Evolutionary conservation across 2,329 filamentous ascomycete genomes (phyloP), one percentile per base, ranked within the genome.

Genomic region (Alternaria panax): DNA sequence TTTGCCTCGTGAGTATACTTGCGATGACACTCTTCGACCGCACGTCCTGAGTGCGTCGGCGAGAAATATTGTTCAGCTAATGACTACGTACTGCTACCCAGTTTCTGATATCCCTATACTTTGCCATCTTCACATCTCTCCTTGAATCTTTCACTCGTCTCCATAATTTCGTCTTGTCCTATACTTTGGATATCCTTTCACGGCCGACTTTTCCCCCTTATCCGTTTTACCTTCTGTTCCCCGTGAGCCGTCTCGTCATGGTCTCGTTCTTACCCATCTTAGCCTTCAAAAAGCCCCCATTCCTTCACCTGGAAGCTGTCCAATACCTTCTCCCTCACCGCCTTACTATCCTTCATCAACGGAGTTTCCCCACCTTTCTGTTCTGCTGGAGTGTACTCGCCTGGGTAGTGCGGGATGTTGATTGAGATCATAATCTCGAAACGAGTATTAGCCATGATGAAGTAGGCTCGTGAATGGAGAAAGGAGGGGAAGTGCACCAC

Each of bases 401-500:
- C 89, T 68, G 87, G 84, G 67, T 92, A 89, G 74, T 95, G 90
- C 27, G 93, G 94, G 47, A 96, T 91, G 78, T 97, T 97, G 73
- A 97, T 87, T 40, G 91, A 91, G 63, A 97, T 87, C 46, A 97
- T 81, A 38, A 98, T 81, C 55, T 41, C 54, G 32, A 16, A 22
- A 18, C 0, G 1, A 1, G 28, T 32, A 30, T 40, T 30, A 28
- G 42, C 8, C 3, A 20, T 22, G 36, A 40, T 14, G 36, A 22
- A 22, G 18, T 40, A 9, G 36, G 9, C 7, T 18, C 18, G 36
- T 22, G 18, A 40, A 40, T 5, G 7, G 36, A 5, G 36, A 40
- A 20, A 38, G 7, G 16, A 18, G 3, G 16, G 8, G 7, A 12
- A 40, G 7, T 4, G 2, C 12, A 7, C n/a, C 14, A 9, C 20